phyloP scores from a whole-genome alignment of 176 grass and related monocot species.

The Saccharum officinarum region DNA sequence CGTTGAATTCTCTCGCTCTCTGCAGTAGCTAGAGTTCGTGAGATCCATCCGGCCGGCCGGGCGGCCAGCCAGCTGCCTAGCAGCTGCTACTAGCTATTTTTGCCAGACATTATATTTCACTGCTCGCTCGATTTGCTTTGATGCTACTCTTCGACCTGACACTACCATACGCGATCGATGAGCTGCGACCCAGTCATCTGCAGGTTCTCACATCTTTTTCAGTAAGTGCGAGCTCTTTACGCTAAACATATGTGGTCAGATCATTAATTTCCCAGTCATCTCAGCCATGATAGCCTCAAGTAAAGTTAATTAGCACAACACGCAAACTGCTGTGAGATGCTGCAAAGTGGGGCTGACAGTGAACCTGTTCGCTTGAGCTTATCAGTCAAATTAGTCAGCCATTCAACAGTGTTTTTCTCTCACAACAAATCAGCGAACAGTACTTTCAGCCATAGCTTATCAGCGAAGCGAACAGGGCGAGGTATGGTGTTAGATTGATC shows the following conservation, averaged over 20 bases:
- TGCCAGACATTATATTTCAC: background rate
- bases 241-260: background rate
- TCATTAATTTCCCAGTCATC: background rate
- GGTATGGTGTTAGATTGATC: too few relatives aligned
- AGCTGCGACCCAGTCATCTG: background rate
- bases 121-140: constrained; percentile 21
- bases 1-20: too few relatives aligned
- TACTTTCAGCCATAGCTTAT: too few relatives aligned
- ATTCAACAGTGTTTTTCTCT: too few relatives aligned
- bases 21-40: background rate
- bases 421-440: too few relatives aligned
- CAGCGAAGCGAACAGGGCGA: too few relatives aligned
- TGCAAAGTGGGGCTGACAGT: background rate
- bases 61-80: too few relatives aligned
- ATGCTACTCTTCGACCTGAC: constrained; percentile 25
- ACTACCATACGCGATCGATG: background rate
- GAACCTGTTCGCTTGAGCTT: background rate
- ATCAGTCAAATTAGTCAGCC: too few relatives aligned
- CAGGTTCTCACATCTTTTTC: constrained; percentile 34
- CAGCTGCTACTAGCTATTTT: too few relatives aligned
- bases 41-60: too few relatives aligned
- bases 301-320: background rate
- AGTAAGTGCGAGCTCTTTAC: background rate
- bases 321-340: background rate
- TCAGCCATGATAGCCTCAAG: constrained; percentile 3